Evolutionary conservation across 169 alveolate genomes (phyloP), one percentile per base, ranked within the genome.

Genomic region (Plasmodium inui): DNA sequence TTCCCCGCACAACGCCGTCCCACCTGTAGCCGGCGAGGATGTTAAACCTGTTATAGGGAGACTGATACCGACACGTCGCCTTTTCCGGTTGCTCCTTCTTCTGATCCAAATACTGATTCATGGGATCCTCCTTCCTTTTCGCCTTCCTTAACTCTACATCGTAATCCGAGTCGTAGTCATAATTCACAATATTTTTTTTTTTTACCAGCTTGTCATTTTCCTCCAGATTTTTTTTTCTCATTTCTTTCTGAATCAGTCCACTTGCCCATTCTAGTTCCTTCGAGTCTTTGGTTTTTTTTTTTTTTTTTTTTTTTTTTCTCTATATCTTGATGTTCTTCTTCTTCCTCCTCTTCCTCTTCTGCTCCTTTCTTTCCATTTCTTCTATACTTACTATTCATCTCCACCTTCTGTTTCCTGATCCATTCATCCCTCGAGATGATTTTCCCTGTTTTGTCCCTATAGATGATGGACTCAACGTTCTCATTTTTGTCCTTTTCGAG

Each of bases 1-100:
- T 98, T 39, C 99, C 98, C 53, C 99, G 92, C 82, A 98, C 98
- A 26, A 98, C 98, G 30, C 99, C 99, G 93, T 98, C 99, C 99
- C 99, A 98, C 44, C 99, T 83, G 95, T 98, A 98, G 6, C 99
- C 99, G 32, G 99, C 98, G 32, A 95, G 94, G 74, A 98, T 98
- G 83, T 95, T 97, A 95, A 98, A 98, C 82, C 99, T 95, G 93
- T 98, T 98, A 39, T 97, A 97, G 10, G 97, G 96, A 6, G 97
- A 96, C 26, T 97, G 95, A 80, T 97, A 98, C 80, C 98, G 95
- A 61, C 99, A 98, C 86, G 94, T 97, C 8, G 98, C 98, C 73
- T 94, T 94, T 10, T 34, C 57, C 28, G 80, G 92, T 57, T 50
- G 17, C 70, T 92, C 79, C 28, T 44, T 22, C 19, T 44, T 88